Base-by-base conservation (phyloP, 1,284 basidiomycete genomes). In the Malassezia equina region DNA sequence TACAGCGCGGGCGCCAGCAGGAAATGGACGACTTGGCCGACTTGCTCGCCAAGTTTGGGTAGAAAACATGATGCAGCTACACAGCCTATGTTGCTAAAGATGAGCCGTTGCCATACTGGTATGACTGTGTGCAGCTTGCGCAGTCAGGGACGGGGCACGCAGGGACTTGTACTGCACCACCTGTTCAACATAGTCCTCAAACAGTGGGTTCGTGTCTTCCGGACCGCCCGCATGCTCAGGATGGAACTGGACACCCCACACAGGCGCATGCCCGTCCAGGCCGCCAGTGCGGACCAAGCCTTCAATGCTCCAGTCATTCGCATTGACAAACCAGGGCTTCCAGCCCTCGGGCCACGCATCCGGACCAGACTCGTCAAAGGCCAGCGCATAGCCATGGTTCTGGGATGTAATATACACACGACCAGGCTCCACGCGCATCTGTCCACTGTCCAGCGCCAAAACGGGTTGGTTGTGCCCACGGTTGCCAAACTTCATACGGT, bases 391-490 rank as follows among this genome's bases (percentile, higher is more conserved):
- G 0, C 62, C 71, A 86, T 89, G 77, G 63, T 78, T 78, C 70
- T 78, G 77, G 32, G 73, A 84, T 1, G 93, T 98, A 48, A 98
- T 91, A 78, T 96, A 98, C 43, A 98, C 91, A 40, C 93, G 82
- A 17, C 93, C 94, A 46, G 91, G 88, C 73, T 84, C 87, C 78
- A 96, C 90, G 27, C 86, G 89, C 55, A 62, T 66, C 4, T 91
- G 90, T 7, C 86, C 83, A 33, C 83, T 85, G 31, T 89, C 88
- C 51, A 96, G 80, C 23, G 93, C 93, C 31, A 98, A 81, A 15
- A 98, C 93, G 36, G 93, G 93, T 76, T 98, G 93, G 76, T 98
- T 98, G 77, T 98, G 94, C n/a, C 93, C 93, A 67, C 93, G 86
- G 77, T 98, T 96, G 25, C 93, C 91, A 71, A 96, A 96, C 19